These are phyloP conservation scores for Trichaptum fuscoviolaceum DNA, from an alignment of 768 basidiomycete species.

Conservation along the genomic window DNA sequence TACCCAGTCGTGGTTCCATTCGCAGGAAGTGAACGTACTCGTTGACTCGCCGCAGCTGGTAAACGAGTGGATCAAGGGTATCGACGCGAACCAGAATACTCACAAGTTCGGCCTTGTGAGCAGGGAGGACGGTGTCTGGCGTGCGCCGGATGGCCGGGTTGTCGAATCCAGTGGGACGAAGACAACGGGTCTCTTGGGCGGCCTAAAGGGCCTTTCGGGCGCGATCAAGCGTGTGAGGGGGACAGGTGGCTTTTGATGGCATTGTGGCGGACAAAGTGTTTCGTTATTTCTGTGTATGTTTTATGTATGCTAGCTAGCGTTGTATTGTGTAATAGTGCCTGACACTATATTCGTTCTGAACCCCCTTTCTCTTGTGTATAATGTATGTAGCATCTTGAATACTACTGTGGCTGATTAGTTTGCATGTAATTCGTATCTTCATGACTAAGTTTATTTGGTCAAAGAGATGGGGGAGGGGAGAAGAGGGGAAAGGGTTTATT, in stretches of 20 bases:
- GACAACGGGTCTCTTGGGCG: slow-evolving; percentile 31
- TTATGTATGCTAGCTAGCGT: neutral
- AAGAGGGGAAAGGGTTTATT: too few relatives aligned
- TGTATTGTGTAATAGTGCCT: too few relatives aligned
- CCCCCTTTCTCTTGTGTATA: neutral
- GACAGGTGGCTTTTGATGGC: slow-evolving; percentile 31
- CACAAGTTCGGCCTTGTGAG: slow-evolving; percentile 39
- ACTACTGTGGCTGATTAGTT: neutral
- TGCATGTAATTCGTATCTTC: neutral
- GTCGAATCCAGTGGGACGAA: slow-evolving; percentile 32
- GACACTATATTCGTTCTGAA: neutral
- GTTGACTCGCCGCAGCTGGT: slow-evolving; percentile 50
- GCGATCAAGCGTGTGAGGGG: slow-evolving; percentile 38
- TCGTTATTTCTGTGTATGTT: neutral
- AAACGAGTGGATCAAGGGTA: slow-evolving; percentile 48
- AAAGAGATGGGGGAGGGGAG: too few relatives aligned
- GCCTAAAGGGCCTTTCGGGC: slow-evolving; percentile 37
- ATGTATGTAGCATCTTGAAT: neutral
- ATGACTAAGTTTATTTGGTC: too few relatives aligned
- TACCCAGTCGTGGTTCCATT: slow-evolving; percentile 69
- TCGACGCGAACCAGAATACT: slow-evolving; percentile 53
- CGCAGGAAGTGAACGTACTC: slow-evolving; percentile 64
- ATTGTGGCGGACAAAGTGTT: neutral
- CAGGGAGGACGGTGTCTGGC: slow-evolving; percentile 51
- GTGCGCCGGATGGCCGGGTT: slow-evolving; percentile 41